These are phyloP conservation scores for Mrakia gelida DNA, from an alignment of 768 basidiomycete genomes.

Conservation along the genomic window DNA sequence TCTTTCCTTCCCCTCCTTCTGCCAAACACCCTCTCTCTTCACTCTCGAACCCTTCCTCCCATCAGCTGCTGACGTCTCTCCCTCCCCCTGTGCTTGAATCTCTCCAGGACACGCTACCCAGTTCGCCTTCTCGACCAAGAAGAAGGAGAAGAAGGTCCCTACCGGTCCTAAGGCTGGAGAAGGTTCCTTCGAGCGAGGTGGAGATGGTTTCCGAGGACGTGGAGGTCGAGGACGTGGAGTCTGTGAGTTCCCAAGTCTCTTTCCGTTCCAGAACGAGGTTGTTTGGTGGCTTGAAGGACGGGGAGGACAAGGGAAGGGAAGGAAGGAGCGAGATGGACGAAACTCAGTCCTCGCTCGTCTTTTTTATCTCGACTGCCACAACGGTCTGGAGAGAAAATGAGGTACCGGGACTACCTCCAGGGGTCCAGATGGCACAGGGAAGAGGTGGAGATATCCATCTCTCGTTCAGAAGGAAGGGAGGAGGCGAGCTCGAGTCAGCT, in stretches of 20 bases:
- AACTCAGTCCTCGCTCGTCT: no score
- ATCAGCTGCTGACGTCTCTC: not conserved
- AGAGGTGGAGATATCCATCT: no score
- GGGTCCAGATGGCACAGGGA: no score
- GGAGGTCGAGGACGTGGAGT: slow-evolving; percentile 41
- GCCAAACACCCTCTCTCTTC: not conserved
- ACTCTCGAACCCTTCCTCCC: not conserved
- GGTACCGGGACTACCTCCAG: not conserved
- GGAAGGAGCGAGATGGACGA: slow-evolving; percentile 2
- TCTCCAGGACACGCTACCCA: slow-evolving; percentile 43
- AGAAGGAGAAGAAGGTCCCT: slow-evolving; percentile 40
- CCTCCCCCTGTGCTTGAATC: not conserved
- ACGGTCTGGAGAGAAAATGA: not conserved
- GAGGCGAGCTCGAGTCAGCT: not conserved
- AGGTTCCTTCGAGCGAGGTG: slow-evolving; percentile 34
- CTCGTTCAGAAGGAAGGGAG: not conserved
- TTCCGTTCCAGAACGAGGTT: not conserved
- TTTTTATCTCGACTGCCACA: not conserved
- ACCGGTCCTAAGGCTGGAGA: slow-evolving; percentile 31
- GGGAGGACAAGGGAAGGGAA: not conserved
- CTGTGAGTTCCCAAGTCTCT: slow-evolving; percentile 33
- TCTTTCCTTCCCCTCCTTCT: no score
- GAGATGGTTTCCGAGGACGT: slow-evolving; percentile 39
- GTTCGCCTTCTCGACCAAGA: slow-evolving; percentile 43
- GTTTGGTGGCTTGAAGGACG: not conserved